phyloP scores from a whole-genome alignment of 257 asterid species.

The Plantago elongata region DNA sequence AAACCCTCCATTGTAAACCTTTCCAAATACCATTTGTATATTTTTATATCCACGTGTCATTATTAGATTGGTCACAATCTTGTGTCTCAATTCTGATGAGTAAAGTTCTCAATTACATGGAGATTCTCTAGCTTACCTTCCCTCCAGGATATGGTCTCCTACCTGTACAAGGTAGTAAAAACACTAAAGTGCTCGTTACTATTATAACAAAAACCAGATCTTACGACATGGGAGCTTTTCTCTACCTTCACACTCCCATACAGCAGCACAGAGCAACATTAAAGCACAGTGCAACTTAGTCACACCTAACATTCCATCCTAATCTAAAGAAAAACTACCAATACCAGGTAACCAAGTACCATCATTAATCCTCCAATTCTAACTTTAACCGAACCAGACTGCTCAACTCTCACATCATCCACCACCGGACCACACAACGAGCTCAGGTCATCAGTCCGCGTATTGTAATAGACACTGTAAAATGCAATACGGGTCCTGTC shows the following conservation, averaged over 20 bases:
- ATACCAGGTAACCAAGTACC: conserved; percentile 5
- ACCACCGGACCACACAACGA: conserved; percentile 95
- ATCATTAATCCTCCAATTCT: conserved; percentile 25
- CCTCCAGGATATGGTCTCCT: too few relatives aligned
- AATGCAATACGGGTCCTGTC: conserved; percentile 80
- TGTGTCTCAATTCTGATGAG: too few relatives aligned
- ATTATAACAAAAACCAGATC: too few relatives aligned
- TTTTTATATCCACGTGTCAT: too few relatives aligned
- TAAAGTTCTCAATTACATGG: too few relatives aligned
- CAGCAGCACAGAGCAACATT: background rate
- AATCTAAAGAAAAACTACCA: conserved; percentile 20
- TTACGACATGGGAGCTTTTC: conserved; percentile 20
- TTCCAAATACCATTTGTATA: too few relatives aligned
- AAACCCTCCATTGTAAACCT: too few relatives aligned
- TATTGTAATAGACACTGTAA: conserved; percentile 86
- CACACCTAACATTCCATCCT: background rate
- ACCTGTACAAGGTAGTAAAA: too few relatives aligned
- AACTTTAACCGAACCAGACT: conserved; percentile 31
- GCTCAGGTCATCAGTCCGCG: conserved; percentile 86
- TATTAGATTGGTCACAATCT: too few relatives aligned
- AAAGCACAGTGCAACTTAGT: background rate
- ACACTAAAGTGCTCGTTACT: too few relatives aligned
- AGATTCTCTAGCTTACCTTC: too few relatives aligned
- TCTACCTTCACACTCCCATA: conserved; percentile 15
- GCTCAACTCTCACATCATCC: conserved; percentile 75